Evolutionary conservation across 345 rosid genomes (phyloP), one percentile per base, ranked within the genome.

Genomic region (Ceriops tagal): DNA sequence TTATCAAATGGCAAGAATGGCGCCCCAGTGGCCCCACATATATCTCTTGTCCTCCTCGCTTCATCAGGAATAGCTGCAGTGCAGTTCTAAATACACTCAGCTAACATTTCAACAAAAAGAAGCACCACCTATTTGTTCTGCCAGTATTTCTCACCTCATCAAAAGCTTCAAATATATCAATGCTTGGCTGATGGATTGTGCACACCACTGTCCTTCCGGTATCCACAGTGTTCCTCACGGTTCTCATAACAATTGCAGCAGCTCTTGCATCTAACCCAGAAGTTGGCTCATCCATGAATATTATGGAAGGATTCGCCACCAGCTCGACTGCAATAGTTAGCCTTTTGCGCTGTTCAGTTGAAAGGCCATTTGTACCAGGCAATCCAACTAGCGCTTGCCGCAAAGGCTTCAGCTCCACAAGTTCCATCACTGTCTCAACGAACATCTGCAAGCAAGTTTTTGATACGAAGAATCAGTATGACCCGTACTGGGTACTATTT

Each of bases 281-380:
- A 70, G 96, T 91, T 68, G 95, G 96, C 75, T 91, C 95, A 24
- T 90, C 96, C 96, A 90, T 90, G 79, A 90, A 90, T 64, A 88
- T 87, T 58, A 88, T 88, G 9, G 95, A 91, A 8, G 97, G 95
- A 73, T 91, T 91, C 21, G 95, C 92, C 68, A 91, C 97, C 5
- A 88, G 86, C 88, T 91, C 95, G 31, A 88, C 89, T 0, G 97
- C 97, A 20, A 88, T 88, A n/a, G 97, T 91, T 9, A 91, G 84
- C 80, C 97, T 84, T 73, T 91, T 91, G 56, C 97, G 86, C 58
- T 91, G 92, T 80, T 91, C 95, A 0, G 88, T 87, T 32, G 97
- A 91, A 22, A 91, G 76, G 53, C 97, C 97, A 71, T 71, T 85
- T 64, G 79, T 83, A 30, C 97, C 91, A 5, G 97, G 91, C 70